Conservation (phyloP, 345 rosid species). For the Camelina neglecta region DNA sequence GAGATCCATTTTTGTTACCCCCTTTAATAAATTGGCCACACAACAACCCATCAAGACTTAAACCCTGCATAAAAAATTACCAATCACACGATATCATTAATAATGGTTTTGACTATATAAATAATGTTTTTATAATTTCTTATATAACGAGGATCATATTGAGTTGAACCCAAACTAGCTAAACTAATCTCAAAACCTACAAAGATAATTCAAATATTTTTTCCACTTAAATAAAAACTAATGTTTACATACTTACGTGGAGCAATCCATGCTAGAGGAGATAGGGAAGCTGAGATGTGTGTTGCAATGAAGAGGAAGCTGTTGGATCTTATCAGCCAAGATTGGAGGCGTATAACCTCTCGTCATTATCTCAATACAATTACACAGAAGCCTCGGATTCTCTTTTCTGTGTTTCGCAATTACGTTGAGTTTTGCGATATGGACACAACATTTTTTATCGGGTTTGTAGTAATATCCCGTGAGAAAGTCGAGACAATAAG, state of each 20-base stretch:
- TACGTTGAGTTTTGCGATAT: slow-evolving; percentile 46
- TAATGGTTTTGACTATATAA: not conserved
- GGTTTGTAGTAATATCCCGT: slow-evolving; percentile 47
- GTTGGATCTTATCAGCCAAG: slow-evolving; percentile 43
- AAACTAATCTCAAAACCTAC: not conserved
- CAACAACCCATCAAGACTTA: slow-evolving; percentile 1
- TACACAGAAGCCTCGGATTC: slow-evolving; percentile 49
- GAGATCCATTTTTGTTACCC: not conserved
- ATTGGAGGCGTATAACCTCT: slow-evolving; percentile 47
- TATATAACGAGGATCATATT: not conserved
- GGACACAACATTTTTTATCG: slow-evolving; percentile 45
- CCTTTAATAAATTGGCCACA: slow-evolving; percentile 20
- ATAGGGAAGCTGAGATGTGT: slow-evolving; percentile 60
- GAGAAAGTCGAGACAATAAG: slow-evolving; percentile 54
- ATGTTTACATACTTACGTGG: slow-evolving; percentile 37
- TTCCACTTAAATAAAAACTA: not conserved
- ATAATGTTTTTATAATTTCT: not conserved
- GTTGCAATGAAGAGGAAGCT: slow-evolving; percentile 48
- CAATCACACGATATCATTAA: not conserved
- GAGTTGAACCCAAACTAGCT: not conserved
- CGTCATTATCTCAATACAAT: slow-evolving; percentile 51
- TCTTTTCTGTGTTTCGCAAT: slow-evolving; percentile 44
- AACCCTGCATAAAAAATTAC: slow-evolving; percentile 26
- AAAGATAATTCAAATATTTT: not conserved
- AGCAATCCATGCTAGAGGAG: slow-evolving; percentile 59